Conservation (phyloP, 2,329 filamentous ascomycete species). For the Colletotrichum eremochloae region DNA sequence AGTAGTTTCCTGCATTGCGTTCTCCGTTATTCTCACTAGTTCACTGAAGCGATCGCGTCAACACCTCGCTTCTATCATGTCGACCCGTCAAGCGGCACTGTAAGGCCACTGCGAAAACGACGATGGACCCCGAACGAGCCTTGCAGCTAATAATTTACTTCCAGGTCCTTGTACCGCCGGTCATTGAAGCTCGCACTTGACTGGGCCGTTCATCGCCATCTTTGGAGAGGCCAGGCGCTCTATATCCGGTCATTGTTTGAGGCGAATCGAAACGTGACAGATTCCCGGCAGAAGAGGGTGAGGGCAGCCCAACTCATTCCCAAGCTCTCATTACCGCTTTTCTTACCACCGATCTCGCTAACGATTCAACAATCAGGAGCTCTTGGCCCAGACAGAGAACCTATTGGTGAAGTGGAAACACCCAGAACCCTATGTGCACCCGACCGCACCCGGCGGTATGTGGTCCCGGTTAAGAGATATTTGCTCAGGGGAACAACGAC, state of each 20-base stretch:
- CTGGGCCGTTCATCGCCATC: constrained; percentile 92
- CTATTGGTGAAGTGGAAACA: constrained; percentile 96
- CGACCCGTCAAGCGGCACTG: constrained; percentile 64
- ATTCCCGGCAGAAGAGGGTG: constrained; percentile 90
- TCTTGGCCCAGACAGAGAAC: constrained; percentile 90
- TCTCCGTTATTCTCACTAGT: accelerated
- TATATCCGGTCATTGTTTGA: constrained; percentile 97
- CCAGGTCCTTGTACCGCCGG: constrained; percentile 86
- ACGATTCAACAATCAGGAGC: constrained; percentile 66
- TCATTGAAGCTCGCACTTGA: constrained; percentile 93
- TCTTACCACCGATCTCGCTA: constrained; percentile 5
- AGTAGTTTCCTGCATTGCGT: background rate
- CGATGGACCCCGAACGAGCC: background rate
- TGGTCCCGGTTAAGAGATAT: constrained; percentile 13
- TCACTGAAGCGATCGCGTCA: background rate
- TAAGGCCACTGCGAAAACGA: constrained; percentile 52
- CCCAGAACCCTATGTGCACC: constrained; percentile 90
- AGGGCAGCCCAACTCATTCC: constrained; percentile 43
- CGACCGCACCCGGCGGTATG: constrained; percentile 93
- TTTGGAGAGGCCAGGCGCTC: constrained; percentile 96
- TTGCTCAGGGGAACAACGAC: background rate
- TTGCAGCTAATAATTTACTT: background rate
- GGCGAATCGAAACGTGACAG: constrained; percentile 86
- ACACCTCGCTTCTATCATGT: constrained; percentile 51
- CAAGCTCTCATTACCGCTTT: too few relatives aligned